Evolutionary conservation across 257 asterid genomes (phyloP), one percentile per base, ranked within the genome.

Genomic region (Solanum clarkiae): DNA sequence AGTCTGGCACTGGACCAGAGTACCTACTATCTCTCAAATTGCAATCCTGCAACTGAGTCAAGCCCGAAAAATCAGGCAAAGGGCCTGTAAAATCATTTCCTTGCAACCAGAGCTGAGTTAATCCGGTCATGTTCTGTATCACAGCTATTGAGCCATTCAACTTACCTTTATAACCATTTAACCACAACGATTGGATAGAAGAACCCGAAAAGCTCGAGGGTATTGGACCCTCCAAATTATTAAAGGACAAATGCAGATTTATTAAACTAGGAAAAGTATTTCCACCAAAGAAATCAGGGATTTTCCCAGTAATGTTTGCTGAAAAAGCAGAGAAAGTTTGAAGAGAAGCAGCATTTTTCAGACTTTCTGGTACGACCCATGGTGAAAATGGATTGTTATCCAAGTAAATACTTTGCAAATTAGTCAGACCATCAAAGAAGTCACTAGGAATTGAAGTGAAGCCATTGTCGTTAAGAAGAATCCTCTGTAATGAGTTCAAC

Each of bases 341-440:
- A 63, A 96, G 59, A 10, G 84, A 15, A 2, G 94, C 45, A 14
- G 93, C 93, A 57, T n/a, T 70, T 82, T 87, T 90, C 14, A 96
- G 74, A 42, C 91, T 86, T 15, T 79, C 91, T 4, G 98, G 98
- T 24, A 96, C 84, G 22, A 15, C 57, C 98, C 98, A 96, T 2
- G 94, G 32, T 1, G 84, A 32, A 71, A 96, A 90, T 6, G 88
- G 91, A 16, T 96, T 96, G 32, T 84, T 57, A 87, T 96, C 99
- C 86, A 96, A 75, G 65, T 17, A 79, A 71, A 94, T 94, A 36
- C 17, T 54, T n/a, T 83, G 87, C 84, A 96, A 85, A 5, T 97
- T 88, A 66, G 82, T 87, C 97, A 94, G 79, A 79, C 98, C 98
- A 40, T 91, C 22, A 89, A 95, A 96, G 89, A 96, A 95, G 87